These are phyloP conservation scores for Entomophthora muscae DNA, from an alignment of 371 early-diverging fungal genomes.

Conservation along the genomic window DNA sequence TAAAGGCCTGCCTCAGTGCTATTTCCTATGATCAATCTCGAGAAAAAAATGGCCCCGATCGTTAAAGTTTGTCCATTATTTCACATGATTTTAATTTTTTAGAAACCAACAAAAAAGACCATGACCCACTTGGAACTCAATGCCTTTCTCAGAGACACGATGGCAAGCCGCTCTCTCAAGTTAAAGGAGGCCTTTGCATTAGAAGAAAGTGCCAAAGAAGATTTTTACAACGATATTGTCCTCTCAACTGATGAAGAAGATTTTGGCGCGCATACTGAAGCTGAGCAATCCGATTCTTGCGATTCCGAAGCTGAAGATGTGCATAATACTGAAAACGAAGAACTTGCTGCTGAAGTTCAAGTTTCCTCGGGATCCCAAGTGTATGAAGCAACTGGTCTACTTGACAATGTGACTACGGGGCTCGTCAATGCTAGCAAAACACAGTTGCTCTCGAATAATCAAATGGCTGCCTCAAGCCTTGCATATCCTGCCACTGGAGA, in stretches of 20 bases:
- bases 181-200: background rate
- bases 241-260: background rate
- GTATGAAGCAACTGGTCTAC: background rate
- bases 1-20: too few relatives aligned
- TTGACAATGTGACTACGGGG: background rate
- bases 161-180: background rate
- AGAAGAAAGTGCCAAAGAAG: background rate
- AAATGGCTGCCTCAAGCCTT: background rate
- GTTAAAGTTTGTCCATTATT: too few relatives aligned
- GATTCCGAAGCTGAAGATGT: background rate
- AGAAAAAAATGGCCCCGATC: too few relatives aligned
- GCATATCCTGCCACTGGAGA: background rate
- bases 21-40: too few relatives aligned
- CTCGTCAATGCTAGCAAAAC: background rate
- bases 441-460: background rate
- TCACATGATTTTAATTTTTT: too few relatives aligned
- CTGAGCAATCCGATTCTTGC: background rate
- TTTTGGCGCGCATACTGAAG: background rate
- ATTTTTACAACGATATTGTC: background rate
- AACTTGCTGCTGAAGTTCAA: too few relatives aligned
- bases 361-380: background rate
- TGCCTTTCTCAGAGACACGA: background rate
- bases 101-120: background rate
- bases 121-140: background rate
- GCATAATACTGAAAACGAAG: too few relatives aligned